These are phyloP conservation scores for Flaveria brownii DNA, from an alignment of 129 eudicot genomes.

Conservation along the genomic window DNA sequence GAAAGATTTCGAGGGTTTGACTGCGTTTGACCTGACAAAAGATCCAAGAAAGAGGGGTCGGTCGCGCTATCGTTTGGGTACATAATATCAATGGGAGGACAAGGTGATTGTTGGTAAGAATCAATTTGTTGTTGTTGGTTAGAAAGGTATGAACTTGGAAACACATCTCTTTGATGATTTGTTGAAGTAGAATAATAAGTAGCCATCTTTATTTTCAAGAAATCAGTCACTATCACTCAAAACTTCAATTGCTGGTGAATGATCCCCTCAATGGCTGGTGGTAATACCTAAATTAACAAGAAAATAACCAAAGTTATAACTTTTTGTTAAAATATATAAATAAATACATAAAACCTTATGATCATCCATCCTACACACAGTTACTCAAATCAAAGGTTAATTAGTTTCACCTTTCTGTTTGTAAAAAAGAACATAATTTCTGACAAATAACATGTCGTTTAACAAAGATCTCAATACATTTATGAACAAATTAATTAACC, in stretches of 20 bases:
- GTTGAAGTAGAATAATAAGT: conserved; percentile 69
- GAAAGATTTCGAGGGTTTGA: conserved; percentile 42
- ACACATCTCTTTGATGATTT: conserved; percentile 48
- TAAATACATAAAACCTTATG: conserved; percentile 2
- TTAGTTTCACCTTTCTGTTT: not conserved
- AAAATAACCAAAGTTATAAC: conserved; percentile 8
- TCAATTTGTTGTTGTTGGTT: conserved; percentile 45
- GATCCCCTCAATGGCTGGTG: conserved; percentile 36
- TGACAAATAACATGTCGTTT: not conserved
- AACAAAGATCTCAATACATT: not conserved
- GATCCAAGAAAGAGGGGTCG: conserved; percentile 45
- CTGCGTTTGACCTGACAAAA: conserved; percentile 33
- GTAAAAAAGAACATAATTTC: not conserved
- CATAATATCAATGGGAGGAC: conserved; percentile 50
- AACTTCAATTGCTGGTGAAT: conserved; percentile 26
- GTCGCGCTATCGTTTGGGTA: conserved; percentile 40
- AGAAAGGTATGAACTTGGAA: conserved; percentile 52
- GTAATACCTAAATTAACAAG: conserved; percentile 36
- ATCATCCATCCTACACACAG: not conserved
- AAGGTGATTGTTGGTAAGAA: conserved; percentile 46
- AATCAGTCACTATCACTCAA: conserved; percentile 31
- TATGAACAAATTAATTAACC: not conserved
- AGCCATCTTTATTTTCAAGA: conserved; percentile 49
- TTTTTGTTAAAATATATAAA: too few species aligned
- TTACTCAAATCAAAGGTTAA: not conserved